Evolutionary conservation across 768 basidiomycete species (phyloP).

Genomic region (Tulasnella sp.): DNA sequence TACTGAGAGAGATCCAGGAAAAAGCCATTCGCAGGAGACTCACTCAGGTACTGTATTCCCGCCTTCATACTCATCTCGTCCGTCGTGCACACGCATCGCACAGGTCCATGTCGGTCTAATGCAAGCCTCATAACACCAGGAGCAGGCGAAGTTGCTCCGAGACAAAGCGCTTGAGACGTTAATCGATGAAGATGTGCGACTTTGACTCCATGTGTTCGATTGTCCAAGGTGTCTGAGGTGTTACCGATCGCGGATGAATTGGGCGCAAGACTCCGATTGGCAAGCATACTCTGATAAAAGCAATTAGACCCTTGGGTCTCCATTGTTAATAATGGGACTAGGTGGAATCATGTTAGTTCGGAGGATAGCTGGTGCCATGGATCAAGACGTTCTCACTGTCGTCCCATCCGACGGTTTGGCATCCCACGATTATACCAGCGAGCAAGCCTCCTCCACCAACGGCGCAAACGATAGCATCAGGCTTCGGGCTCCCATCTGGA

Average conservation of each 20-base stretch:
- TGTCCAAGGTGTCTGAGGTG: constrained; percentile 30
- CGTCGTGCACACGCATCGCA: constrained; percentile 49
- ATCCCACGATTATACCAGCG: constrained; percentile 61
- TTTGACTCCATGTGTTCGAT: constrained; percentile 34
- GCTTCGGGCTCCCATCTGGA: constrained; percentile 26
- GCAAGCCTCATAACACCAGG: constrained; percentile 54
- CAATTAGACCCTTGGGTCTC: constrained; percentile 66
- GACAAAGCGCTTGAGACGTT: constrained; percentile 54
- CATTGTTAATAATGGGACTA: constrained; percentile 53
- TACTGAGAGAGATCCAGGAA: not conserved
- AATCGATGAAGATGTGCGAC: constrained; percentile 48
- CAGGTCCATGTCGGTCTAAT: constrained; percentile 42
- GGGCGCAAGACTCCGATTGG: constrained; percentile 25
- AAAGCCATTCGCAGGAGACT: constrained; percentile 15
- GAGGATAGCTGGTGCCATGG: not conserved
- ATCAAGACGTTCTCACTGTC: constrained; percentile 36
- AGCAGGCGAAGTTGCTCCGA: constrained; percentile 58
- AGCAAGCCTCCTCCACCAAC: constrained; percentile 67
- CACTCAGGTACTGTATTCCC: constrained; percentile 46
- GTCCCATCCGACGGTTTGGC: constrained; percentile 51
- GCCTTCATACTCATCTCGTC: constrained; percentile 62
- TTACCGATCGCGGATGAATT: not conserved
- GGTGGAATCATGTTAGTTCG: not conserved
- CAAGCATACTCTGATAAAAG: constrained; percentile 57
- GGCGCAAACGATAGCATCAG: constrained; percentile 65